A percentile compares a stretch with the other conserved stretches of the same genome.
phyloP scores from a whole-genome alignment of 208 protist genomes.

The Naegleria lovaniensis region DNA sequence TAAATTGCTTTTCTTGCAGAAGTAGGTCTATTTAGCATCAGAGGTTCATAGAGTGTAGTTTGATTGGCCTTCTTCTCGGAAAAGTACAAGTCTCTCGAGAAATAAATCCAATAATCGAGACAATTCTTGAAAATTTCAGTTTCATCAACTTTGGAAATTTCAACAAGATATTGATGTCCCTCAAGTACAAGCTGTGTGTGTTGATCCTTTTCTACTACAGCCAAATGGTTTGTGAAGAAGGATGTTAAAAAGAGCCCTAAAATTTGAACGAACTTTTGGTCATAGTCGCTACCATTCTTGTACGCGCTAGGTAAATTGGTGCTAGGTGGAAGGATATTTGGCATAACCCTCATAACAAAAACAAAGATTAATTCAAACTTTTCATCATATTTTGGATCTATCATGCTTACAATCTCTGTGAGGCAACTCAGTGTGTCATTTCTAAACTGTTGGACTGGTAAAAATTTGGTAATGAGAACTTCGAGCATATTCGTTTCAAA shows the following conservation, averaged over 20 bases:
- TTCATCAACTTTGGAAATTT: conserved; percentile 89
- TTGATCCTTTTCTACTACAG: conserved; percentile 70
- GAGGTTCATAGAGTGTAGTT: not conserved
- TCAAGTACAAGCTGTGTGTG: conserved; percentile 58
- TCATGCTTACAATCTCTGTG: conserved; percentile 69
- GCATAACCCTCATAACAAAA: conserved; percentile 48
- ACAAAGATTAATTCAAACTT: conserved; percentile 58
- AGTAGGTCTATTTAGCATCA: not conserved
- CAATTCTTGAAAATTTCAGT: conserved; percentile 97
- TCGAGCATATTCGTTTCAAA: conserved; percentile 77
- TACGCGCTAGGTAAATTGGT: conserved; percentile 46
- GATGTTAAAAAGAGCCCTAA: conserved; percentile 81
- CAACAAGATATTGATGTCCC: conserved; percentile 78
- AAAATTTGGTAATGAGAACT: conserved; percentile 67
- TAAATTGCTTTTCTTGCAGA: conserved; percentile 42
- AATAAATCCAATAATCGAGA: conserved; percentile 96
- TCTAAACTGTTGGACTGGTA: conserved; percentile 51
- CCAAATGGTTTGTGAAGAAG: conserved; percentile 81
- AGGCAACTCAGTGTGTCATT: conserved; percentile 73
- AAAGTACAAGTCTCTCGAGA: conserved; percentile 43
- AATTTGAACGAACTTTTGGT: conserved; percentile 76
- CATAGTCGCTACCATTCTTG: conserved; percentile 48
- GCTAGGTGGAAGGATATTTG: conserved; percentile 37
- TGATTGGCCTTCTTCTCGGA: not conserved
- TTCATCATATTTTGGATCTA: conserved; percentile 39